Base-by-base conservation (phyloP, 2,329 filamentous ascomycete genomes). In the Fusarium buharicum region DNA sequence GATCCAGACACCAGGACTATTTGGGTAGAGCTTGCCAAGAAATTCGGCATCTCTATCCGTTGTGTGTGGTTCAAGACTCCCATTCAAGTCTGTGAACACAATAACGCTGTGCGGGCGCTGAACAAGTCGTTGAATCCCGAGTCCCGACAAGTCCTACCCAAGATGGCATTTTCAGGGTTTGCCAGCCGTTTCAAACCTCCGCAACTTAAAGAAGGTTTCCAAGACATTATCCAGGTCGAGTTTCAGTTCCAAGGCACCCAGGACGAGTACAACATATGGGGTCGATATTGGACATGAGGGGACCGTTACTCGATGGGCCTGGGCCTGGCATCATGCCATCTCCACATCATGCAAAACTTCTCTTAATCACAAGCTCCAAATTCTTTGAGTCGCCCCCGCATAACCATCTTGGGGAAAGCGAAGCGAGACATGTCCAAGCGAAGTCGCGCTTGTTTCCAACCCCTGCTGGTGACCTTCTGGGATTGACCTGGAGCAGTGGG, bases 51-150 rank as follows among this genome's bases (percentile, higher is more conserved):
- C 3, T 89, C 91, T 3, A 90, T 97, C 67, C 90, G 94, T 41
- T 96, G 94, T 72, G 82, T 98, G 10, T 90, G 90, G 76, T 95
- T 99, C 78, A 90, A 88, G 47, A 90, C 92, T 12, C 81, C 88
- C 1, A 75, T 87, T 22, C 82, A 84, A 38, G 74, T 97, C 9
- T 88, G 85, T 66, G 87, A 93, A 73, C 95, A 99, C 78, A 99
- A 99, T 72, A 91, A 96, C 72, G 86, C 85, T 2, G 91, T 96
- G 44, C 86, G 95, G 58, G 86, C 92, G 2, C 79, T 93, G 70
- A 88, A 88, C 68, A 74, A 75, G 46, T 61, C 89, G 81, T 82
- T 93, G 77, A 98, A 98, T 71, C 94, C 93, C 2, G 94, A 98
- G 75, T 84, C 86, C 20, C 85, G 95, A 61, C 78, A 82, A 1